A percentile compares a stretch with the other conserved stretches of the same genome.
Conservation (phyloP, 2,329 filamentous ascomycete species). For the Chrysosporium queenslandicum region DNA sequence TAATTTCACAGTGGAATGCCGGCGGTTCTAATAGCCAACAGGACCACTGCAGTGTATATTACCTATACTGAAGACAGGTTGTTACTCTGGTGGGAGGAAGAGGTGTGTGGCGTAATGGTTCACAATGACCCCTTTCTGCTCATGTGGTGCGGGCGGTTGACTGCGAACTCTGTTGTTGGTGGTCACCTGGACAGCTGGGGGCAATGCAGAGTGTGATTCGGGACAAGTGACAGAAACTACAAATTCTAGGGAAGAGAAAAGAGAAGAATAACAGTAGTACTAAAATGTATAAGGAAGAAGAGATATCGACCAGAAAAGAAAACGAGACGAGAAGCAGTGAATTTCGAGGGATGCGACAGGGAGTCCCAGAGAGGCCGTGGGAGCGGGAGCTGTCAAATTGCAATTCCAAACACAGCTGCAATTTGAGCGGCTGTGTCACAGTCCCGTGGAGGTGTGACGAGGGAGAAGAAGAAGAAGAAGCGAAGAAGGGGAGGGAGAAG, state of each 20-base stretch:
- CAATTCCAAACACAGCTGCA: too few relatives aligned
- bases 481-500: not conserved
- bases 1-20: not conserved
- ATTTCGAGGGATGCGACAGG: too few relatives aligned
- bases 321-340: too few relatives aligned
- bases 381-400: too few relatives aligned
- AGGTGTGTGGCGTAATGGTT: not conserved
- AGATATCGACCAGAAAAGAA: too few relatives aligned
- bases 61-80: not conserved
- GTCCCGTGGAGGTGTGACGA: not conserved
- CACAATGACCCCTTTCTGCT: slow-evolving; percentile 4
- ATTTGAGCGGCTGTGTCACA: too few relatives aligned
- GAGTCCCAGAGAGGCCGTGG: too few relatives aligned
- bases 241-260: not conserved
- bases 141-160: slow-evolving; percentile 7
- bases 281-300: too few relatives aligned
- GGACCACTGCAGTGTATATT: not conserved
- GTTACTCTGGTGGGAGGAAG: not conserved
- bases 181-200: slow-evolving; percentile 10
- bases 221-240: not conserved
- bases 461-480: not conserved
- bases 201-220: not conserved
- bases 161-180: not conserved
- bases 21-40: not conserved
- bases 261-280: not conserved